Evolutionary conservation across 2,329 filamentous ascomycete genomes (phyloP).

Genomic region (Ceratocystis variospora): DNA sequence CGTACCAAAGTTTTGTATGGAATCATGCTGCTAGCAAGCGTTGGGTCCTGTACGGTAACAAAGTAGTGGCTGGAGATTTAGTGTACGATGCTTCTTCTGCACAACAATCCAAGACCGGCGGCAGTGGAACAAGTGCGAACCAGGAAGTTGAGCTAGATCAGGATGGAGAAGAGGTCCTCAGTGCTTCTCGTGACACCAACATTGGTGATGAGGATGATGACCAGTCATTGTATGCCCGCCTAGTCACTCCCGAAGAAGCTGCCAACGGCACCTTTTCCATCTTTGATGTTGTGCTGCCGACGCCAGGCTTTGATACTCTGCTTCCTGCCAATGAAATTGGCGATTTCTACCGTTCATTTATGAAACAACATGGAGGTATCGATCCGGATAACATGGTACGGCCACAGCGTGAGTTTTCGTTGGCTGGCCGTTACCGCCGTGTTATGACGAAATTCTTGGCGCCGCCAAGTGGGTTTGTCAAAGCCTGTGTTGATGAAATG

Average conservation of each 20-base stretch:
- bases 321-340: conserved; percentile 77
- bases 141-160: conserved; percentile 24
- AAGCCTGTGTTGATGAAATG: conserved; percentile 52
- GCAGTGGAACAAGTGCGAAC: conserved; percentile 20
- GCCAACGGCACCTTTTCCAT: conserved; percentile 63
- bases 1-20: conserved; percentile 92
- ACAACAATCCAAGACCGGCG: not conserved
- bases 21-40: conserved; percentile 72
- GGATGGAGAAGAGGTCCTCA: conserved; percentile 48
- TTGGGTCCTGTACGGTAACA: conserved; percentile 59
- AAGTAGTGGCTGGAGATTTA: conserved; percentile 73
- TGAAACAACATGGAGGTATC: conserved; percentile 68
- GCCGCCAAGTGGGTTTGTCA: conserved; percentile 52
- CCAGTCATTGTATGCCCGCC: conserved; percentile 45
- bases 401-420: conserved; percentile 70
- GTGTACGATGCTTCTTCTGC: conserved; percentile 41
- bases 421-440: conserved; percentile 81
- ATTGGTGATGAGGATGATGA: conserved; percentile 32
- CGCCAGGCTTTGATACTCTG: conserved; percentile 78
- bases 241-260: conserved; percentile 64
- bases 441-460: conserved; percentile 59
- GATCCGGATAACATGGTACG: conserved; percentile 81
- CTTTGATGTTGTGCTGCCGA: conserved; percentile 78
- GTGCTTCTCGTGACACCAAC: conserved; percentile 31
- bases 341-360: conserved; percentile 74